Conservation (phyloP, 2,329 filamentous ascomycete genomes). For the Pseudofabraea citricarpa region DNA sequence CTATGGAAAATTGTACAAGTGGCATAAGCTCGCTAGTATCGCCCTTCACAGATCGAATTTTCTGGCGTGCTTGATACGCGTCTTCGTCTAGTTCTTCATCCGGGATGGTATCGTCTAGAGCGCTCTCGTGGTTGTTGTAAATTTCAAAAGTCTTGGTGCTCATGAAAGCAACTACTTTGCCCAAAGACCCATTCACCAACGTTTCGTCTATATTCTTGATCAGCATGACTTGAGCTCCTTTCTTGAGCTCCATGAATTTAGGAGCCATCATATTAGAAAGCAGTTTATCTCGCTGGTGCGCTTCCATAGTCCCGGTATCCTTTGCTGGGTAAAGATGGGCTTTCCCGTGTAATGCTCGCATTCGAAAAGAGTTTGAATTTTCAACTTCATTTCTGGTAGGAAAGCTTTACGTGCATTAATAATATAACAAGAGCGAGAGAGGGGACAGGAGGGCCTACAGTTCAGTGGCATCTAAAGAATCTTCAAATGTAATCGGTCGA, state of each 20-base stretch:
- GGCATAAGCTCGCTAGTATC: slow-evolving; percentile 62
- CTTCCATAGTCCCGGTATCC: slow-evolving; percentile 66
- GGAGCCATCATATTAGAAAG: slow-evolving; percentile 93
- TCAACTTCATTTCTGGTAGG: slow-evolving; percentile 90
- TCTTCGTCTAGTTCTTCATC: slow-evolving; percentile 39
- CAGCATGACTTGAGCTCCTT: slow-evolving; percentile 97
- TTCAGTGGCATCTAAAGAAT: slow-evolving; percentile 79
- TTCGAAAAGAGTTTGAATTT: slow-evolving; percentile 70
- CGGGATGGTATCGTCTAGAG: slow-evolving; percentile 42
- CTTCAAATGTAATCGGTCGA: slow-evolving; percentile 66
- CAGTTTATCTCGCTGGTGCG: slow-evolving; percentile 70
- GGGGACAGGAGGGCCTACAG: slow-evolving; percentile 44
- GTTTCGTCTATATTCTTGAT: slow-evolving; percentile 98
- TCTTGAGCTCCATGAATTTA: slow-evolving; percentile 72
- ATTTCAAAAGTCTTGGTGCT: slow-evolving; percentile 56
- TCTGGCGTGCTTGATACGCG: slow-evolving; percentile 34
- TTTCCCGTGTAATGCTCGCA: slow-evolving; percentile 67
- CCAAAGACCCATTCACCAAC: slow-evolving; percentile 90
- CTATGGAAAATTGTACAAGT: slow-evolving; percentile 75
- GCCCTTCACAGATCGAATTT: slow-evolving; percentile 37
- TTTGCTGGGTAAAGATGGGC: slow-evolving; percentile 63
- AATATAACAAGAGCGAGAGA: neutral
- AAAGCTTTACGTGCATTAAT: slow-evolving; percentile 49
- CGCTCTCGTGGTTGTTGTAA: slow-evolving; percentile 53
- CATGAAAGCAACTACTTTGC: slow-evolving; percentile 81